Base-by-base conservation (phyloP, 2,329 filamentous ascomycete species). In the Arthrobotrys entomopaga region DNA sequence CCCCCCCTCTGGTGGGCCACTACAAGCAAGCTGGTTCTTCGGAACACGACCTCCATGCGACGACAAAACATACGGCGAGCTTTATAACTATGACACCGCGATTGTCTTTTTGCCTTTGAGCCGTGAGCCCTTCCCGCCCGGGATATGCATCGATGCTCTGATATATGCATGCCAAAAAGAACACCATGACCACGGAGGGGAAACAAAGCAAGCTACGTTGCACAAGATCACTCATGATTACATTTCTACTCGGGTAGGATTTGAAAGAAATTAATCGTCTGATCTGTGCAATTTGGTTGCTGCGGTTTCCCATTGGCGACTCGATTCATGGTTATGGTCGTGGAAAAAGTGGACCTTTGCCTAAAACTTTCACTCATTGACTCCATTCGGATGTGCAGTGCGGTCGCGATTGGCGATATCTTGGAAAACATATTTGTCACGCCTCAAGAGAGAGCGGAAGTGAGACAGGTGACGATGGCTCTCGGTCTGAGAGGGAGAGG, bases 171-270 rank as follows among this genome's bases (percentile, higher is more conserved):
- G 65, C 49, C 48, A 59, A 40, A 61, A 56, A 56, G 19, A 13
- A n/a, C 10, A 59, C 13, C 15, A 46, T 26, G 19, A n/a, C 34
- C 0, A 29, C 16, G 38, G 34, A 2, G 34, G 20, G 26, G 8
- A 53, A 53, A 29, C 15, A 29, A 40, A 58, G 38, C 8, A 34
- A 69, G 50, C 56, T 60, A 73, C 42, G 69, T 73, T 63, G 69
- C 69, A 73, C 69, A 73, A 66, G 69, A 65, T 66, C 69, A 66
- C 61, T 54, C 69, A 73, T 73, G 69, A 73, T 73, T 61, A 73
- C 22, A 48, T 54, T 49, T 43, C 48, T 8, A 34, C 29, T 34
- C 29, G 29, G 29, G 29, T 34, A 34, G 29, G 29, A 34, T 34
- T n/a, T 24, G 52, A 54, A 43, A 15, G 38, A 29, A 29, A 16